phyloP scores from a whole-genome alignment of 352 stramenopile genomes.

The Phytophthora sp. region DNA sequence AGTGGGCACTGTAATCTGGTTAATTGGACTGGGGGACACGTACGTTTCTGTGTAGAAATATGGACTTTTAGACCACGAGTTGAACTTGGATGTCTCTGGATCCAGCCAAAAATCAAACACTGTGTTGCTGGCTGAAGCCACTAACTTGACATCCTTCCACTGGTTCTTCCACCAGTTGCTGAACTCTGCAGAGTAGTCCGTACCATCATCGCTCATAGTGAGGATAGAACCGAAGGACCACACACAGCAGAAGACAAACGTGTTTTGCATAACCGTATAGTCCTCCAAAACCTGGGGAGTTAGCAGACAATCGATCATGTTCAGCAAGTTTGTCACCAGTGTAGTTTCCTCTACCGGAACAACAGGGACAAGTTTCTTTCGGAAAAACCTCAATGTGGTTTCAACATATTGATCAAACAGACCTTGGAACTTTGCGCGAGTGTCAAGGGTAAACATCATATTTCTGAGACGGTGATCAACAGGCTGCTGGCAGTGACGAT shows the following conservation, averaged over 20 bases:
- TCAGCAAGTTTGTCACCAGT: constrained; percentile 92
- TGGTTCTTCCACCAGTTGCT: constrained; percentile 96
- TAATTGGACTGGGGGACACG: constrained; percentile 85
- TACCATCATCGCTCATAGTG: constrained; percentile 93
- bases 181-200: constrained; percentile 94
- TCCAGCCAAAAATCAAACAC: constrained; percentile 99
- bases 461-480: constrained; percentile 70
- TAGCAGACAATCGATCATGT: constrained; percentile 94
- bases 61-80: constrained; percentile 94
- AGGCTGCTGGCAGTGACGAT: constrained; percentile 71
- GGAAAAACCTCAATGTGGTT: constrained; percentile 93
- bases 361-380: constrained; percentile 92
- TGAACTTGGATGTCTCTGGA: constrained; percentile 91
- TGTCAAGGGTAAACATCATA: constrained; percentile 83
- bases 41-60: constrained; percentile 95
- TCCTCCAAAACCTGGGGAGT: constrained; percentile 82
- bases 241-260: constrained; percentile 96
- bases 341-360: constrained; percentile 95
- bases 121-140: constrained; percentile 91
- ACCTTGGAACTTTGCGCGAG: constrained; percentile 75
- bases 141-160: constrained; percentile 97
- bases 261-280: constrained; percentile 88
- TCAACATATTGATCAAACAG: constrained; percentile 95
- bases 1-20: constrained; percentile 93
- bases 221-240: constrained; percentile 95